Evolutionary conservation across 495 filamentous ascomycete species (phyloP), one percentile per base, ranked within the genome.

Genomic region (Xylaria sp.): DNA sequence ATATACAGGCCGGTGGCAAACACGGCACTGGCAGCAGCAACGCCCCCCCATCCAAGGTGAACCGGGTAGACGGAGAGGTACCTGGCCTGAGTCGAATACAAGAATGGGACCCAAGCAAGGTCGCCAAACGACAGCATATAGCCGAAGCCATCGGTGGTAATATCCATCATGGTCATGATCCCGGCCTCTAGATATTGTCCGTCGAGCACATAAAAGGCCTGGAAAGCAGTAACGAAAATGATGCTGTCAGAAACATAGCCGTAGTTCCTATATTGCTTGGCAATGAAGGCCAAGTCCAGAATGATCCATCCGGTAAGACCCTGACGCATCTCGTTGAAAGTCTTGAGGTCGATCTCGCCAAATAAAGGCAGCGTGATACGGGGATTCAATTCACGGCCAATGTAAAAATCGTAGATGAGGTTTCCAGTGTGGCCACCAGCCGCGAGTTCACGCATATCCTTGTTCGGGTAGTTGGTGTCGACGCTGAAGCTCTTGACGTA

Each of bases 101-200:
- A 84, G 83, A 98, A 95, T 3, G 96, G 96, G 12, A 98, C 86
- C 97, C 96, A 98, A 74, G 91, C 93, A 5, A 98, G 85, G 75
- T 98, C 96, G 43, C 95, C 96, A 73, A 98, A 98, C 2, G 92
- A 85, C n/a, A 99, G 83, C 96, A 99, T 99, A 80, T 92, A 93
- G 57, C 96, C 97, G 75, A 98, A 98, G 17, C 96, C 97, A 76
- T 99, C 96, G 76, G 90, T 93, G 68, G 90, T 97, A 77, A 98
- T 92, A 80, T 99, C 97, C 82, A 99, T 98, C 12, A 94, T 98
- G 3, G 97, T 98, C 74, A 99, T 85, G 71, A 99, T 90, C 1
- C 95, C 91, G 0, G 93, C 88, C 79, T 99, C 96, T 89, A 95
- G 95, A 82, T 90, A 94, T n/a, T 93, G 87, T 0, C 88, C 87